Base-by-base conservation (phyloP, 495 filamentous ascomycete species). In the Podospora sp. region DNA sequence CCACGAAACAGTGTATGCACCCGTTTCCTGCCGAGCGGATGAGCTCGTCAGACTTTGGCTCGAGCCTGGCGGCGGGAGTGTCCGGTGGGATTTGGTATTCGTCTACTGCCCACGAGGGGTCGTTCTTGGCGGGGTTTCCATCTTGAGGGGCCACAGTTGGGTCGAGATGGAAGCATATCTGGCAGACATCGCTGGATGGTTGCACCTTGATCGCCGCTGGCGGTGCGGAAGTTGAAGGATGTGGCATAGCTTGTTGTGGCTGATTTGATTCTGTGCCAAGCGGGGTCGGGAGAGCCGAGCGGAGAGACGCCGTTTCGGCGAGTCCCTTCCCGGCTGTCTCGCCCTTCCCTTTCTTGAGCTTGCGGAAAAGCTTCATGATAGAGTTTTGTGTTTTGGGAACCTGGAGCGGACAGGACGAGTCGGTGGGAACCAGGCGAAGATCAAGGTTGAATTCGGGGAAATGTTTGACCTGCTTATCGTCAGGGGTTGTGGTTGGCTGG, bases 1-100 rank as follows among this genome's bases (percentile, higher is more conserved):
- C 53, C 9, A 62, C 55, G 46, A 26, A 26, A 18, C 65, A 68
- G 22, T 62, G 33, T 20, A 68, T 35, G 50, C 65, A 68, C 16
- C 65, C 65, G 11, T 25, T 4, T 14, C 46, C n/a, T 6, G 60
- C 24, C 0, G 65, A 27, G 0, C 46, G 29, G 50, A 68, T 46
- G 11, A 68, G 50, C 1, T 62, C 46, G 22, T 36, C 27, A 1
- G 65, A 62, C 12, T 68, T 40, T 24, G 36, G 16, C 20, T 25
- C 9, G 21, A 63, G 51, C 46, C 52, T 63, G 2, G 61, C 40
- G 14, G 56, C 56, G 22, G 5, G 3, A 5, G 56, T 59, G 18
- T 57, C 53, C 18, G 22, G 18, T 24, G 53, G 53, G 20, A 57
- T 4, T 4, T 25, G 4, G 53, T 21, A 25, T 14, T 57, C 53